Evolutionary conservation across 805 yeast genomes (phyloP).

Genomic region (Yamadazyma akitaensis): DNA sequence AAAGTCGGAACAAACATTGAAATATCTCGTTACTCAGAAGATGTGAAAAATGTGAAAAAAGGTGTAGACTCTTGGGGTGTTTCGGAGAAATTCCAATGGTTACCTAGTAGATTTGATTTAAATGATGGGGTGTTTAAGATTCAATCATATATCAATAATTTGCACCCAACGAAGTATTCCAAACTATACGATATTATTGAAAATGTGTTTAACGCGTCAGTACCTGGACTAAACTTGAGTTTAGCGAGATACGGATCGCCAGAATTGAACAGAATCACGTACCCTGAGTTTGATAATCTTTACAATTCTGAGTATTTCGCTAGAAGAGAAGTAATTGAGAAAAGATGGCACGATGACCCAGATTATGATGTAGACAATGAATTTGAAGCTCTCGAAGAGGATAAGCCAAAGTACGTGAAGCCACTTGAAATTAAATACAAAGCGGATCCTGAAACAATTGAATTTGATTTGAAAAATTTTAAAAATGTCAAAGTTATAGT

Average conservation of each 20-base stretch:
- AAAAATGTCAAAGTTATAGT: conserved; percentile 33
- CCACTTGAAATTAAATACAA: conserved; percentile 4
- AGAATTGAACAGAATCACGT: conserved; percentile 14
- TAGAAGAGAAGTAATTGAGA: conserved; percentile 23
- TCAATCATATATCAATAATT: conserved; percentile 38
- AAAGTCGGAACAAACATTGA: conserved; percentile 5
- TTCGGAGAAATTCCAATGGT: conserved; percentile 34
- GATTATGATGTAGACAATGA: conserved; percentile 2
- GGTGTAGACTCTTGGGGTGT: conserved; percentile 14
- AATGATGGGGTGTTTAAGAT: conserved; percentile 16
- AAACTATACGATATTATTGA: conserved; percentile 28
- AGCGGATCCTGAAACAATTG: conserved; percentile 4
- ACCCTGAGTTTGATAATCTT: conserved; percentile 7
- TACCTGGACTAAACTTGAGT: conserved; percentile 31
- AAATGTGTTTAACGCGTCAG: conserved; percentile 22
- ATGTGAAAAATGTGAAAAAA: background rate
- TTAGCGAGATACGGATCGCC: conserved; percentile 23
- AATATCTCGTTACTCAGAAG: conserved; percentile 10
- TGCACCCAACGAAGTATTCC: conserved; percentile 28
- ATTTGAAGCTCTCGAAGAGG: conserved; percentile 2
- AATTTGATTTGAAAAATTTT: conserved; percentile 10
- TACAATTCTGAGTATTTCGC: conserved; percentile 17
- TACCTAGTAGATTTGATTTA: conserved; percentile 24
- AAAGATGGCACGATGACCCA: background rate
- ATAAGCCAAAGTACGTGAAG: conserved; percentile 4